A percentile compares a stretch with the other conserved stretches of the same genome.
Conservation (phyloP, 1,284 basidiomycete species). For the Ceratobasidium sp. region DNA sequence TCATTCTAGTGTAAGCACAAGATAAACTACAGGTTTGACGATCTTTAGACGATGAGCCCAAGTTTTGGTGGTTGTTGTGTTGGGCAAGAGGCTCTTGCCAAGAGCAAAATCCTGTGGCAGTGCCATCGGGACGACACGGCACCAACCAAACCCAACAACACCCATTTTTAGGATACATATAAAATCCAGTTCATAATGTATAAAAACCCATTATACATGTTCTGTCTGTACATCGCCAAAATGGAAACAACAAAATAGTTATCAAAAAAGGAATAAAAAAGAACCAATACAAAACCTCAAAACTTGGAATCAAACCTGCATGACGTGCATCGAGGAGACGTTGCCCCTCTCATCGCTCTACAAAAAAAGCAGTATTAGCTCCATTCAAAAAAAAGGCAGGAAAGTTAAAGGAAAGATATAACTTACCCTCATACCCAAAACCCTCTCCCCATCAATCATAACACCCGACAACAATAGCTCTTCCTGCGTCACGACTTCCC, state of each 20-base stretch:
- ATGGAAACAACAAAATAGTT: not conserved
- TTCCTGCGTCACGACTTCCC: slow-evolving; percentile 37
- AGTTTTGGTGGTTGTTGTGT: too few relatives aligned
- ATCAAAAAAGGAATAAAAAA: not conserved
- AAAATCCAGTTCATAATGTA: slow-evolving; percentile 25
- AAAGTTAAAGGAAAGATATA: not conserved
- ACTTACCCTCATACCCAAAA: slow-evolving; percentile 40
- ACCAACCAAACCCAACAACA: too few relatives aligned
- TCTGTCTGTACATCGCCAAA: slow-evolving; percentile 24
- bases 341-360: slow-evolving; percentile 42
- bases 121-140: too few relatives aligned
- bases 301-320: slow-evolving; percentile 36
- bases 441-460: slow-evolving; percentile 43
- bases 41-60: too few relatives aligned
- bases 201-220: slow-evolving; percentile 17
- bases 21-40: too few relatives aligned
- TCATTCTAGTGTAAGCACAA: too few relatives aligned
- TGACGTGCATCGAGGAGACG: slow-evolving; percentile 43
- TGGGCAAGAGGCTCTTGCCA: too few relatives aligned
- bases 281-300: not conserved
- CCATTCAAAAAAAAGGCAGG: not conserved
- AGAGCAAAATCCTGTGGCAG: too few relatives aligned
- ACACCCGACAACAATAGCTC: slow-evolving; percentile 39
- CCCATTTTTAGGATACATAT: too few relatives aligned
- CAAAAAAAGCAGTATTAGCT: not conserved